Conservation (phyloP, 2,329 filamentous ascomycete genomes). For the Ceratocystis harringtonii region DNA sequence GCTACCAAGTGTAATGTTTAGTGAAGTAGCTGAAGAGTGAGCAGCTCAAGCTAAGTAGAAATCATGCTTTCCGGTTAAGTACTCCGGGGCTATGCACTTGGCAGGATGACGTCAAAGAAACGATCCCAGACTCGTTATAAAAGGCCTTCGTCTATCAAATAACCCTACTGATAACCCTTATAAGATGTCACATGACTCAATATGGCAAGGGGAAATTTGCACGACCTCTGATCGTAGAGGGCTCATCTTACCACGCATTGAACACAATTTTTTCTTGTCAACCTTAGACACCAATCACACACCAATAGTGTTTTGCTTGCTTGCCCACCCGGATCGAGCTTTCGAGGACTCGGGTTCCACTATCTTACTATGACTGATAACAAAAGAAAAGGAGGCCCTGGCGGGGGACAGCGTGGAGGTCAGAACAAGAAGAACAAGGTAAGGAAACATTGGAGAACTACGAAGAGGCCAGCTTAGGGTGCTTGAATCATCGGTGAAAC, state of each 20-base stretch:
- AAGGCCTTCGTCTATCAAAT: neutral
- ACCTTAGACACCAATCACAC: no score
- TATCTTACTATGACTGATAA: constrained; percentile 3
- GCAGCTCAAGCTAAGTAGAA: no score
- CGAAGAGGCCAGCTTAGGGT: no score
- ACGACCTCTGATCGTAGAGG: neutral
- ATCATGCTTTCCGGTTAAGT: no score
- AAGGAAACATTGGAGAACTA: constrained; percentile 9
- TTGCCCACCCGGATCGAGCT: no score
- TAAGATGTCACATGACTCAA: neutral
- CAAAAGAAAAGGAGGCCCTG: constrained; percentile 19
- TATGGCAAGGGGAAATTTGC: neutral
- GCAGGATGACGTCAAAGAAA: no score
- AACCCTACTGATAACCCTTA: neutral
- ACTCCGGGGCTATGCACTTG: no score
- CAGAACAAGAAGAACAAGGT: constrained; percentile 31
- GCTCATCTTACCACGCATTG: neutral
- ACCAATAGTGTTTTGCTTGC: no score
- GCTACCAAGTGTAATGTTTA: no score
- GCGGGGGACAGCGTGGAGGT: constrained; percentile 20
- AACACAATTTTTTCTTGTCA: neutral
- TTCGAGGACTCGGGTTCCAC: no score
- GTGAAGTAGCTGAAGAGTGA: no score
- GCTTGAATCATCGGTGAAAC: neutral
- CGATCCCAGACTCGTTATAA: no score